Evolutionary conservation across 352 stramenopile species (phyloP).

Genomic region (Phytophthora multivora): DNA sequence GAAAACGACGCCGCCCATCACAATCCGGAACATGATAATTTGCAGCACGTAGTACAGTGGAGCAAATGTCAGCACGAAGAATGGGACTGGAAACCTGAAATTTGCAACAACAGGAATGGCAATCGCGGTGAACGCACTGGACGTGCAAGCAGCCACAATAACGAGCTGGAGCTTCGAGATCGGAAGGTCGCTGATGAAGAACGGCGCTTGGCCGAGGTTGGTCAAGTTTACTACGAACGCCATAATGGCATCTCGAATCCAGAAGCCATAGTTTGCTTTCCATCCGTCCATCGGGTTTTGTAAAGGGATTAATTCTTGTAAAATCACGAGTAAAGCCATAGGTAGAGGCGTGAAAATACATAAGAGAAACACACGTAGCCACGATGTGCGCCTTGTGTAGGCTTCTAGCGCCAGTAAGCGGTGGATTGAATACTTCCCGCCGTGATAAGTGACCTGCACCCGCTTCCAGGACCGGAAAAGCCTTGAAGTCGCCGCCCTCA

Average conservation of each 20-base stretch:
- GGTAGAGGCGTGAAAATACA: neutral
- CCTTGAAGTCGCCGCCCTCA: neutral
- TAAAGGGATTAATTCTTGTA: conserved; percentile 1
- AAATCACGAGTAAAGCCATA: conserved; percentile 1
- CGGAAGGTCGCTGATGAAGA: neutral
- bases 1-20: neutral
- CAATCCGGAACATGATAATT: conserved; percentile 1
- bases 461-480: neutral
- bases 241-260: conserved; percentile 9
- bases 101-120: conserved; percentile 2
- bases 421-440: neutral
- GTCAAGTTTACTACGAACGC: conserved; percentile 5
- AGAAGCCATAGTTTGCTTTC: conserved; percentile 3
- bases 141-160: neutral
- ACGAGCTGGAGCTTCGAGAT: neutral
- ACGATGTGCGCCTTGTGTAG: neutral
- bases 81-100: conserved; percentile 1
- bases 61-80: neutral
- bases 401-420: neutral
- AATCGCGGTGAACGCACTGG: neutral
- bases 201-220: conserved; percentile 1
- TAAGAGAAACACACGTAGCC: neutral
- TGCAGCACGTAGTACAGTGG: conserved; percentile 1
- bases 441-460: neutral
- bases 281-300: conserved; percentile 1